Base-by-base conservation (phyloP, 129 eudicot genomes). In the Artemisia annua region DNA sequence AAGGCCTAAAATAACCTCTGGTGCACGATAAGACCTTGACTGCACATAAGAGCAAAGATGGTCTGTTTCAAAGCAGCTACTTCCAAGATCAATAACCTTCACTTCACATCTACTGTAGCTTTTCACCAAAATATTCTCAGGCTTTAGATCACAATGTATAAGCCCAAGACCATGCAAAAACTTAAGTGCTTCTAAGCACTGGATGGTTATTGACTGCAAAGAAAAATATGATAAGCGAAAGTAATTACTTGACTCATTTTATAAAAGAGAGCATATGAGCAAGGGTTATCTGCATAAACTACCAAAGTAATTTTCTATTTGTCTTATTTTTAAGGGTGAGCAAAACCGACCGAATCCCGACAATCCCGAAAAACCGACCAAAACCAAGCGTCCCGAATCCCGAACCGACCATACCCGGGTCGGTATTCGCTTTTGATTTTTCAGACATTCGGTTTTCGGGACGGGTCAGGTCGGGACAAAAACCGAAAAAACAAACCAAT, bases 41-140 rank as follows among this genome's bases (percentile, higher is more conserved):
- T 92, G 97, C 46, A 92, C 97, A 74, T 92, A 92, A 19, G 97
- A 89, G 76, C 96, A 92, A 24, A 92, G 96, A 83, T 92, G 96
- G 69, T 92, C 96, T 63, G 96, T 92, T 71, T 92, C 96, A 78
- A 91, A 91, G 69, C 97, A 91, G 59, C 97, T 91, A 69, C 96
- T 88, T 66, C 97, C 97, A 24, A 91, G 90, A 83, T 91, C 97
- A 59, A 91, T 91, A 39, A 91, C 96, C 75, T 91, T 91, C 81
- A 91, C 89, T 73, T 91, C 97, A 83, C 97, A 91, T 75, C 93
- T 88, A 81, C 97, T 91, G 86, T 91, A 91, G 77, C 97, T 91
- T 68, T 91, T 91, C 43, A 91, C 97, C 82, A 91, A 77, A 39
- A 91, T 91, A 80, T 91, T 91, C 86, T 91, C 97, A 11, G 97